phyloP scores from a whole-genome alignment of 208 protist genomes.

The Lotmaria passim region DNA sequence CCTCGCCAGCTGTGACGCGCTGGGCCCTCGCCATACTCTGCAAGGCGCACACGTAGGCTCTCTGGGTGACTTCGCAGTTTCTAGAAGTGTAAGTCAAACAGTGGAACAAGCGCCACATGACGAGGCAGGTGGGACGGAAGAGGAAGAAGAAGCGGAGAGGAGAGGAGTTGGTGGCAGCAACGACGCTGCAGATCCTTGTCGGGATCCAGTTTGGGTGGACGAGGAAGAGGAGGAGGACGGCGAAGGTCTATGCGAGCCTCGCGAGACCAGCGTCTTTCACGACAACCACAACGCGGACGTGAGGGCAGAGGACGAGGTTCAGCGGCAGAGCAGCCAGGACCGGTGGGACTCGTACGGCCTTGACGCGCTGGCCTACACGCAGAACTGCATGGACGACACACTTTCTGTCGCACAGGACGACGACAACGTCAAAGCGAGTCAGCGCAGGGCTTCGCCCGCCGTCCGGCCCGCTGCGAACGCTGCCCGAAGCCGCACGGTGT shows the following conservation, averaged over 20 bases:
- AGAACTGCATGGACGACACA: conserved; percentile 19
- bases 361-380: conserved; percentile 36
- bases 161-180: no score
- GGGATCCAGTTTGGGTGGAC: conserved; percentile 16
- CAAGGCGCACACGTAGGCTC: neutral
- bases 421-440: neutral
- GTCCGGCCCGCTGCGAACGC: neutral
- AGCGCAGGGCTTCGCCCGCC: conserved; percentile 1
- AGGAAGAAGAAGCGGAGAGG: neutral
- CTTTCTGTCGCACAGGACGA: neutral
- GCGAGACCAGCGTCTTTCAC: neutral
- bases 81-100: no score
- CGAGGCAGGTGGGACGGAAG: no score
- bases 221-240: neutral
- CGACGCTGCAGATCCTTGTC: no score
- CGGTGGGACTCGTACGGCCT: conserved; percentile 51
- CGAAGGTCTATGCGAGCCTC: neutral
- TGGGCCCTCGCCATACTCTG: neutral
- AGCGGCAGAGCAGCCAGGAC: neutral
- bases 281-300: neutral
- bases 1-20: neutral
- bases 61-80: neutral
- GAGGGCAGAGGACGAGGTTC: neutral
- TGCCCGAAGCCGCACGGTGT: neutral
- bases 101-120: no score